These are phyloP conservation scores for Leishmania guyanensis DNA, from an alignment of 208 protist species.

Conservation along the genomic window DNA sequence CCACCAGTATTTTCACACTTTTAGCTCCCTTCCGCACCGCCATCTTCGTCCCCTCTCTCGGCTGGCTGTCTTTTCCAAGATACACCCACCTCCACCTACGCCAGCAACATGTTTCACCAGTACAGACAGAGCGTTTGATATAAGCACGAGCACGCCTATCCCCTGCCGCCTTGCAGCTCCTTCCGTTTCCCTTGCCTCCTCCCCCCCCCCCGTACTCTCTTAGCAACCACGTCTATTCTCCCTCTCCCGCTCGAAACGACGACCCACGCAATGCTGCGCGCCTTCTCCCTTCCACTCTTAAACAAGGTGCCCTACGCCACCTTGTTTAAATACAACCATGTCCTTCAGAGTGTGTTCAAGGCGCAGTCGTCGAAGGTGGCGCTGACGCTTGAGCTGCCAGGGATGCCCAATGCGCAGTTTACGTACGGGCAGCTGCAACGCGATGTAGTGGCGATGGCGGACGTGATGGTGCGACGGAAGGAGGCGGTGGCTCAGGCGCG, in stretches of 20 bases:
- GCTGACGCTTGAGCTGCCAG: conserved; percentile 72
- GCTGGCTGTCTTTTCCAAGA: neutral
- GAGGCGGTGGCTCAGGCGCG: conserved; percentile 45
- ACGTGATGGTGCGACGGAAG: conserved; percentile 54
- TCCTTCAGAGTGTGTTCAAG: conserved; percentile 73
- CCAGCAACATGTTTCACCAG: neutral
- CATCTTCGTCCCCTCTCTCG: neutral
- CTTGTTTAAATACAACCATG: conserved; percentile 74
- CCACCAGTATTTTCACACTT: neutral
- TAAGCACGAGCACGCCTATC: neutral
- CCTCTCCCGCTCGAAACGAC: neutral
- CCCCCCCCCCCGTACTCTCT: neutral
- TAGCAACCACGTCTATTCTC: neutral
- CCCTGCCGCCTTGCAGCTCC: neutral
- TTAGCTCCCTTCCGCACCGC: neutral
- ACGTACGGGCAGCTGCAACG: conserved; percentile 84
- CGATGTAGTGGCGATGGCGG: conserved; percentile 72
- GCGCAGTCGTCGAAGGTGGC: conserved; percentile 60
- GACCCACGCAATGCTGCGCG: conserved; percentile 43
- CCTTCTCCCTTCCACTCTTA: conserved; percentile 16
- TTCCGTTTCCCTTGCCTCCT: neutral
- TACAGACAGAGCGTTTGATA: neutral
- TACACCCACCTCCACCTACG: neutral
- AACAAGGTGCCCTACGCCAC: conserved; percentile 70
- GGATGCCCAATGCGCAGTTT: conserved; percentile 37